Conservation (phyloP, 129 eudicot genomes). For the Pseudognaphalium luteoalbum region DNA sequence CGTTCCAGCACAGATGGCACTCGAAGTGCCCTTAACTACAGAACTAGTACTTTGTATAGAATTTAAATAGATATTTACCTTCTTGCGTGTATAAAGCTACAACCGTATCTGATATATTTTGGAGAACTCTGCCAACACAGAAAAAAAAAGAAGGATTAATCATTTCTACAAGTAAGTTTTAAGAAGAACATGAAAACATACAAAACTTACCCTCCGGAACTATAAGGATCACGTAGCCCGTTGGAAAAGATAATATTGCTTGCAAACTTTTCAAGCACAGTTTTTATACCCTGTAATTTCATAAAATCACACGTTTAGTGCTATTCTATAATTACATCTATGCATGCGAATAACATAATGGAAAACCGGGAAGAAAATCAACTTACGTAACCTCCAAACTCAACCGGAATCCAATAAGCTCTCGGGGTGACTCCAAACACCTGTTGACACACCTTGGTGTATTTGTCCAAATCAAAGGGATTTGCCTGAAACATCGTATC, state of each 20-base stretch:
- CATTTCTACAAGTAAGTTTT: too few species aligned
- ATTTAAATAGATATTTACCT: background rate
- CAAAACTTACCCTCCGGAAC: conserved; percentile 41
- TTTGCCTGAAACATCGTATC: conserved; percentile 37
- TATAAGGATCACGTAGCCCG: conserved; percentile 41
- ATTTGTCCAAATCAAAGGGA: conserved; percentile 31
- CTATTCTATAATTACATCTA: too few species aligned
- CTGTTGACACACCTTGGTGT: conserved; percentile 29
- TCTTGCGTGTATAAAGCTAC: conserved; percentile 28
- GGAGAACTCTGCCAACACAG: conserved; percentile 11
- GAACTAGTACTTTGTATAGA: too few species aligned
- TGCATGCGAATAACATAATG: background rate
- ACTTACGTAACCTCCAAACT: conserved; percentile 46
- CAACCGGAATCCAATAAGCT: conserved; percentile 36
- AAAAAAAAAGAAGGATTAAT: background rate
- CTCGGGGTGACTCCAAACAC: conserved; percentile 40
- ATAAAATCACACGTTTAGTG: background rate
- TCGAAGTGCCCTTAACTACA: too few species aligned
- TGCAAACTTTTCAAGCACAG: conserved; percentile 39
- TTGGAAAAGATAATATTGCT: conserved; percentile 51
- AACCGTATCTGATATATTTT: conserved; percentile 34
- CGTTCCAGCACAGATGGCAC: too few species aligned
- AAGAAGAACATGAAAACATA: background rate
- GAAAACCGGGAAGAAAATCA: background rate
- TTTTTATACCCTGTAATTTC: conserved; percentile 32